A percentile compares a stretch with the other conserved stretches of the same genome.
Conservation (phyloP, 2,329 filamentous ascomycete genomes). For the Stagonosporopsis vannaccii region DNA sequence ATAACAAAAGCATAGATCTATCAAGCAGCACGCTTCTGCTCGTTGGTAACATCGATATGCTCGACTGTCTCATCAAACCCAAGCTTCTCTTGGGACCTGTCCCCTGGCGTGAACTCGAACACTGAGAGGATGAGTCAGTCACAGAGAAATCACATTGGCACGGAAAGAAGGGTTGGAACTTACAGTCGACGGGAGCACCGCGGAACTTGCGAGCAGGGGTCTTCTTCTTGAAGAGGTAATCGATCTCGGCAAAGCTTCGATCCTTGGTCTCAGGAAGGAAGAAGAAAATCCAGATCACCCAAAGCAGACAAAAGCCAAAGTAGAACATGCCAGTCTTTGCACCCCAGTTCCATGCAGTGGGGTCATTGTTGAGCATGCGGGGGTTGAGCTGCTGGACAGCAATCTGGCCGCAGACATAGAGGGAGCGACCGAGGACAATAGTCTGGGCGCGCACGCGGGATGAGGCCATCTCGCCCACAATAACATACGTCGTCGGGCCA, state of each 20-base stretch:
- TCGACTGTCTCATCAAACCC: not conserved
- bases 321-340: constrained; percentile 80
- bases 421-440: constrained; percentile 77
- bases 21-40: constrained; percentile 1
- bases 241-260: constrained; percentile 81
- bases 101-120: constrained; percentile 22
- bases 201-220: constrained; percentile 31
- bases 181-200: constrained; percentile 18
- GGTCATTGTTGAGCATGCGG: constrained; percentile 34
- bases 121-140: constrained; percentile 18
- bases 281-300: constrained; percentile 79
- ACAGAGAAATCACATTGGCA: not conserved
- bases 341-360: constrained; percentile 77
- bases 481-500: constrained; percentile 85
- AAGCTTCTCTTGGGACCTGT: constrained; percentile 13
- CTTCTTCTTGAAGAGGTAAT: constrained; percentile 73
- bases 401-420: constrained; percentile 67
- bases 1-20: no score
- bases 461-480: constrained; percentile 82
- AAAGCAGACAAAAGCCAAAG: constrained; percentile 78
- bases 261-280: constrained; percentile 78
- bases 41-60: not conserved
- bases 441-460: constrained; percentile 86
- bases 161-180: constrained; percentile 3
- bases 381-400: constrained; percentile 80